These are phyloP conservation scores for Penicillium sp. DNA, from an alignment of 2,329 filamentous ascomycete species.

Conservation along the genomic window DNA sequence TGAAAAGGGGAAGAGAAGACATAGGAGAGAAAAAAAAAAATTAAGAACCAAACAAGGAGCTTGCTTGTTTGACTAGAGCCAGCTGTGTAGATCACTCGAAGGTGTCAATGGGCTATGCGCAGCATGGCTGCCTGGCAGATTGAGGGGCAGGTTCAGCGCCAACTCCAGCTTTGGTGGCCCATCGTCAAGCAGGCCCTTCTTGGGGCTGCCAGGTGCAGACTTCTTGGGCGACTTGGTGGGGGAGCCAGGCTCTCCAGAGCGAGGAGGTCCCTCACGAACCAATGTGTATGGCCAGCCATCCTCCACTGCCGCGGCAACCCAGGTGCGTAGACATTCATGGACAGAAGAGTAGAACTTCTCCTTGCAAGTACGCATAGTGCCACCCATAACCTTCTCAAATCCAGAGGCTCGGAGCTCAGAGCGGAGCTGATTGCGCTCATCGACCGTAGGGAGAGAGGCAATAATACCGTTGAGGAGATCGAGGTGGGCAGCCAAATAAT, in stretches of 20 bases:
- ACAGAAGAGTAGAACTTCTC: conserved; percentile 96
- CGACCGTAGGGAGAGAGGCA: conserved; percentile 69
- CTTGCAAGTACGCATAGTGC: conserved; percentile 85
- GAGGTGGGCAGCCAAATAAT: conserved; percentile 89
- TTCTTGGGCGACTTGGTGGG: conserved; percentile 52
- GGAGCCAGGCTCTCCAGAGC: conserved; percentile 37
- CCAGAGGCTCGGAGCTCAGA: conserved; percentile 77
- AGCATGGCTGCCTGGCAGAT: conserved; percentile 27
- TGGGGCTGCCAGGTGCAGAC: conserved; percentile 34
- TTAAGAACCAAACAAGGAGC: conserved; percentile 4
- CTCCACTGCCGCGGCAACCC: conserved; percentile 82
- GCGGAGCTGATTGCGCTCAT: conserved; percentile 77
- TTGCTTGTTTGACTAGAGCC: conserved; percentile 32
- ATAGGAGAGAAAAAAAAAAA: conserved; percentile 11
- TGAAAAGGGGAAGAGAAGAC: conserved; percentile 7
- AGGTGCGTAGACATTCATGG: conserved; percentile 83
- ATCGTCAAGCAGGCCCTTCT: conserved; percentile 49
- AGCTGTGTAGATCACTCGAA: conserved; percentile 35
- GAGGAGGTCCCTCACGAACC: conserved; percentile 61
- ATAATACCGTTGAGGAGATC: conserved; percentile 91
- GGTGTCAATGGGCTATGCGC: conserved; percentile 21
- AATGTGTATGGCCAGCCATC: conserved; percentile 85
- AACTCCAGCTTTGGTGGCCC: conserved; percentile 62
- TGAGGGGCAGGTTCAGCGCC: conserved; percentile 26
- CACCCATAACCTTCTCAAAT: conserved; percentile 87